Evolutionary conservation across 306 rosid genomes (phyloP).

Genomic region (Prunus kanzakura): DNA sequence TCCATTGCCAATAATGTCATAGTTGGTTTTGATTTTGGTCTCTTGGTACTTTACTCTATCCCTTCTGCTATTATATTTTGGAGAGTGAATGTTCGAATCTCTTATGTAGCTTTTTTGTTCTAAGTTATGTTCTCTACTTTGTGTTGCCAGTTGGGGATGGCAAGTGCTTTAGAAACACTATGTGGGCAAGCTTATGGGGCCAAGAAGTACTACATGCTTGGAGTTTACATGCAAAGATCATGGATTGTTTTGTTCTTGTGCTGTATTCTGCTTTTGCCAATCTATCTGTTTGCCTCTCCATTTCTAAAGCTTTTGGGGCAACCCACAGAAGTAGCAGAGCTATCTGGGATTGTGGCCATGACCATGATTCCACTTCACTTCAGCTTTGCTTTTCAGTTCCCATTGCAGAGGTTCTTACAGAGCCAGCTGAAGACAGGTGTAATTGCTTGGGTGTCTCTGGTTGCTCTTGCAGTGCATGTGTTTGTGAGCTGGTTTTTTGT

Average conservation of each 20-base stretch:
- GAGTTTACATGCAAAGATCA: slow-evolving; percentile 80
- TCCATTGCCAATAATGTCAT: slow-evolving; percentile 57
- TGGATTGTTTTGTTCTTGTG: slow-evolving; percentile 68
- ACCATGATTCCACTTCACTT: slow-evolving; percentile 64
- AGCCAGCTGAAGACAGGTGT: slow-evolving; percentile 48
- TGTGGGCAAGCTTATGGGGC: slow-evolving; percentile 95
- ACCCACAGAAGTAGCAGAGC: slow-evolving; percentile 51
- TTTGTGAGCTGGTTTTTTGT: slow-evolving; percentile 64
- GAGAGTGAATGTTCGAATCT: not conserved
- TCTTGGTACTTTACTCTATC: slow-evolving; percentile 45
- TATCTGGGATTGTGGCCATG: slow-evolving; percentile 43
- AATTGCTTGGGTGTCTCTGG: slow-evolving; percentile 48
- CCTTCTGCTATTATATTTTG: too few species aligned
- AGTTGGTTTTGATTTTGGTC: slow-evolving; percentile 66
- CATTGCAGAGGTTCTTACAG: slow-evolving; percentile 61
- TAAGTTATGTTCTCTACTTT: too few species aligned
- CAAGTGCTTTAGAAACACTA: slow-evolving; percentile 74
- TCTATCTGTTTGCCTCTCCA: slow-evolving; percentile 55
- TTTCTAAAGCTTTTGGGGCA: slow-evolving; percentile 57
- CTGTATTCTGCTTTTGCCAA: slow-evolving; percentile 53
- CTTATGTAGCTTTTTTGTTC: not conserved
- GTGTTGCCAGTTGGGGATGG: slow-evolving; percentile 66
- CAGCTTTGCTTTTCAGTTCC: slow-evolving; percentile 62
- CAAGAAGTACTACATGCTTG: slow-evolving; percentile 67
- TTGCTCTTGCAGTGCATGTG: slow-evolving; percentile 43